Evolutionary conservation across 1,284 basidiomycete species (phyloP).

Genomic region (Chalciporus piperatoides): DNA sequence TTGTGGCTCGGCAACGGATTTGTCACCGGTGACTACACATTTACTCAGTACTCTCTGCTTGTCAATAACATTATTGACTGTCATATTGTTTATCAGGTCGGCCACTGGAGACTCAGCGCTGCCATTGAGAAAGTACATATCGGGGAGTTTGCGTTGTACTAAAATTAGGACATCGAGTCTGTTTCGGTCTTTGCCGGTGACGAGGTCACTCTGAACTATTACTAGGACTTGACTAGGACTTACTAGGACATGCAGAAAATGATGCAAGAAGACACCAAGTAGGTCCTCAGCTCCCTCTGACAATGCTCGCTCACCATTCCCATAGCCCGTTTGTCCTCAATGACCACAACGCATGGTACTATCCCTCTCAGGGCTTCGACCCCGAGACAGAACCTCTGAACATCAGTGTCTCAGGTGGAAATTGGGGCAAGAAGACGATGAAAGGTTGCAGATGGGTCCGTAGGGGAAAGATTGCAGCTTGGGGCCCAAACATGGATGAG

Average conservation of each 20-base stretch:
- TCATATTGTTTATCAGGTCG: too few relatives aligned
- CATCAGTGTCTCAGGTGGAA: conserved; percentile 51
- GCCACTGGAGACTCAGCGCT: too few relatives aligned
- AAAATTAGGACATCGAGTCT: neutral
- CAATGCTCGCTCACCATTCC: conserved; percentile 7
- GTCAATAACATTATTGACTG: too few relatives aligned
- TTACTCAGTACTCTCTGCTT: too few relatives aligned
- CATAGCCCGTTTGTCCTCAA: conserved; percentile 49
- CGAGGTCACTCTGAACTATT: neutral
- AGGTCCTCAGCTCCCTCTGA: conserved; percentile 1
- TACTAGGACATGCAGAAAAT: conserved; percentile 23
- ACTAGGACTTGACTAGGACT: too few relatives aligned
- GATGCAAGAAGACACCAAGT: conserved; percentile 34
- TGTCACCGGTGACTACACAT: too few relatives aligned
- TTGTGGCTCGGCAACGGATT: too few relatives aligned
- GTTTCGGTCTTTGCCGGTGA: conserved; percentile 25
- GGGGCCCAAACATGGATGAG: conserved; percentile 76
- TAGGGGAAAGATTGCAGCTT: conserved; percentile 69
- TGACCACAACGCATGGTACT: conserved; percentile 75
- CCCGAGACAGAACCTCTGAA: conserved; percentile 56
- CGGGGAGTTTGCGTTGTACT: too few relatives aligned
- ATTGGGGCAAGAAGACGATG: conserved; percentile 74
- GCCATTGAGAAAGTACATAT: too few relatives aligned
- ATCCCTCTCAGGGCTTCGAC: conserved; percentile 63
- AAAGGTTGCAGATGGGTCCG: conserved; percentile 72